Evolutionary conservation across 2,329 filamentous ascomycete species (phyloP), one percentile per base, ranked within the genome.

Genomic region (Cadophora luteo-olivacea): DNA sequence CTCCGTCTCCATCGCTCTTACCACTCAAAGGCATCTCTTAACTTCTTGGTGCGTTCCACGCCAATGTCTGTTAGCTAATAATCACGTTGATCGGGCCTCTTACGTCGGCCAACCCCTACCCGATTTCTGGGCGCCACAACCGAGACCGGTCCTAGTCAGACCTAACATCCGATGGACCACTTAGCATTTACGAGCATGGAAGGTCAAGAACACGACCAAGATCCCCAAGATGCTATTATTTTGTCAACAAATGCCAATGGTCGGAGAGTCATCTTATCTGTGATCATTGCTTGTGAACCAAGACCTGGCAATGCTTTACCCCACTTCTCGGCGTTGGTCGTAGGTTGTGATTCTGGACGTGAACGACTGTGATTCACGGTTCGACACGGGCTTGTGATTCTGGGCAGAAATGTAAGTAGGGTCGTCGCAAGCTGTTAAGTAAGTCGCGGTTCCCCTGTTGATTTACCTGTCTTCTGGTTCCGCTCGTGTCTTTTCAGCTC

Each of bases 41-140:
- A 32, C 4, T 32, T 54, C 51, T 54, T 54, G 25, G 51, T 54
- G 25, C 11, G 14, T 32, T 54, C 25, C 14, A 32, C 51, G 51
- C 51, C 51, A 54, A 54, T 54, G 25, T 32, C 14, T 54, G 12
- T 54, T 54, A 54, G 51, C 51, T 54, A 54, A 54, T 54, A 19
- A 54, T 54, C 51, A 54, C 25, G 51, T 32, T 54, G 25, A 54
- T 54, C 51, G 25, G 25, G 19, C 25, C 51, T 14, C 25, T 29
- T 54, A 32, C 51, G 25, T 54, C 51, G 25, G 51, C 51, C 51
- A 54, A 54, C 51, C 25, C 12, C 51, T 25, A 14, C 14, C 8
- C 24, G 19, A 19, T 19, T 29, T 32, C 51, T 54, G 25, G 51
- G 51, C 51, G 25, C 25, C 51, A 32, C 25, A 54, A 32, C 51